phyloP scores from a whole-genome alignment of 1,284 basidiomycete genomes.

The Polyporus tsugae region DNA sequence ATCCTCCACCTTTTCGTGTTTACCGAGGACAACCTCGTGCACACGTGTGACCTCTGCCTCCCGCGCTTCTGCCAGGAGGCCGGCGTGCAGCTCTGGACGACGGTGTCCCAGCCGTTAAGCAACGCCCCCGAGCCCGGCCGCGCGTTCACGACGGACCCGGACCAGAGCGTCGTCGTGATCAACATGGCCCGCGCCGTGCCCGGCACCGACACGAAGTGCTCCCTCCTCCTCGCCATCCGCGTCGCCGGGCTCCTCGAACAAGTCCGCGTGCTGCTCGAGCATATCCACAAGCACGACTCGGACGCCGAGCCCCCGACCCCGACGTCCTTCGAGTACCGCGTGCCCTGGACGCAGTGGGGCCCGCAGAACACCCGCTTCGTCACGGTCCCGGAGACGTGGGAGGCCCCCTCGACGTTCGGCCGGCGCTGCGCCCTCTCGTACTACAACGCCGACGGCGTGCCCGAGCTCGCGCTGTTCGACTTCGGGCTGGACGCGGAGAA shows the following conservation, averaged over 20 bases:
- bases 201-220: not conserved
- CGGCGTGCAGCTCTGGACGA: slow-evolving; percentile 16
- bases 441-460: not conserved
- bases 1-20: slow-evolving; percentile 8
- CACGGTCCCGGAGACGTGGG: slow-evolving; percentile 10
- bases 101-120: slow-evolving; percentile 14
- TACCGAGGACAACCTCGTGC: not conserved
- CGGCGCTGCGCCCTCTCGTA: slow-evolving; percentile 10
- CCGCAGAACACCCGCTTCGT: slow-evolving; percentile 10
- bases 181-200: slow-evolving; percentile 14
- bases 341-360: slow-evolving; percentile 15
- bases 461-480: slow-evolving; percentile 12
- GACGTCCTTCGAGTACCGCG: not conserved
- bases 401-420: slow-evolving; percentile 18
- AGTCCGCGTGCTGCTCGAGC: not conserved
- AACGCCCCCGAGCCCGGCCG: slow-evolving; percentile 14
- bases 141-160: slow-evolving; percentile 10
- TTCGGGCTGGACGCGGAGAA: slow-evolving; percentile 2
- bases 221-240: slow-evolving; percentile 15
- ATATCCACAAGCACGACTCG: not conserved
- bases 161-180: slow-evolving; percentile 12
- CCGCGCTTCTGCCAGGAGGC: slow-evolving; percentile 8
- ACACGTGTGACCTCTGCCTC: slow-evolving; percentile 7
- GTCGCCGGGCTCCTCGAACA: slow-evolving; percentile 6
- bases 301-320: not conserved